These are phyloP conservation scores for Suillus discolor DNA, from an alignment of 768 basidiomycete genomes.

Conservation along the genomic window DNA sequence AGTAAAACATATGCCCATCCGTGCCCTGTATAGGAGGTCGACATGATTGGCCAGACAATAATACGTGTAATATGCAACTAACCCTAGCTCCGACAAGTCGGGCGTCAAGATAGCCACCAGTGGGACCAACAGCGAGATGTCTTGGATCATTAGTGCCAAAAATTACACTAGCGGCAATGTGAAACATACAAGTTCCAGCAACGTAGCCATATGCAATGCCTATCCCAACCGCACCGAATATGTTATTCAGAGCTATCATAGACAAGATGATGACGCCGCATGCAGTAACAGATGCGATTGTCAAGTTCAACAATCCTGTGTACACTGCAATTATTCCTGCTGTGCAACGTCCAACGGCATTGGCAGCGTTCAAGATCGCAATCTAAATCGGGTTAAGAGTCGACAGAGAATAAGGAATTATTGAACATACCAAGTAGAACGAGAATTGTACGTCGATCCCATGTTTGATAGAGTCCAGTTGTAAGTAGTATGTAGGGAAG, in stretches of 20 bases:
- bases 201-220: constrained; percentile 51
- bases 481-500: constrained; percentile 61
- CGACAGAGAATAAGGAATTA: not conserved
- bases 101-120: constrained; percentile 47
- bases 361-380: constrained; percentile 53
- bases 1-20: constrained; percentile 52
- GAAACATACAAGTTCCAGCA: constrained; percentile 43
- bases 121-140: constrained; percentile 43
- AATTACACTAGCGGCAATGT: no score
- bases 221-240: constrained; percentile 42
- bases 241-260: constrained; percentile 43
- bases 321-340: constrained; percentile 41
- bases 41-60: not conserved
- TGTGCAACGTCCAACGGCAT: constrained; percentile 48
- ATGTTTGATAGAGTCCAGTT: constrained; percentile 54
- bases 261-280: constrained; percentile 45
- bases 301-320: constrained; percentile 47
- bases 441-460: constrained; percentile 47
- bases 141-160: constrained; percentile 19
- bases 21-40: constrained; percentile 17
- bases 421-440: constrained; percentile 51
- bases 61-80: constrained; percentile 1
- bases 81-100: constrained; percentile 55
- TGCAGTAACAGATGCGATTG: constrained; percentile 36
- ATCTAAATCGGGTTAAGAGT: constrained; percentile 34